Conservation (phyloP, 2,329 filamentous ascomycete genomes). For the Chaetomium strumarium region DNA sequence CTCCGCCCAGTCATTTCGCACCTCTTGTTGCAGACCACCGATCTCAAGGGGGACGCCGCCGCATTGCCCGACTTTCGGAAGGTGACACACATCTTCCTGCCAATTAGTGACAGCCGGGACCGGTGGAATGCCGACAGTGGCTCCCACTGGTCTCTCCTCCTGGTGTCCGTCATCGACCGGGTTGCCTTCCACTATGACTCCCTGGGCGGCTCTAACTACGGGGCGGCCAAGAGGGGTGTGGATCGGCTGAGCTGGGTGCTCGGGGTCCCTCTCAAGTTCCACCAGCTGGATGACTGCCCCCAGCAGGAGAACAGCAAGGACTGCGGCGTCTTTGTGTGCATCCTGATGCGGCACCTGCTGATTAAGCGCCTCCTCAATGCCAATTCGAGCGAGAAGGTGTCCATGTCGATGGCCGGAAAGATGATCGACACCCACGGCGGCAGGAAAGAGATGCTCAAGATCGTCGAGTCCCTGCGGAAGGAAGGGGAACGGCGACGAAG, state of each 20-base stretch:
- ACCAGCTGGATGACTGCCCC: constrained; percentile 77
- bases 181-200: constrained; percentile 97
- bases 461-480: constrained; percentile 79
- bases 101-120: constrained; percentile 83
- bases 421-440: constrained; percentile 74
- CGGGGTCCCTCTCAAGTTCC: constrained; percentile 61
- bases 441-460: constrained; percentile 83
- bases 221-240: constrained; percentile 65
- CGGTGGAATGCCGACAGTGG: constrained; percentile 77
- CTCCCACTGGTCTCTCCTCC: constrained; percentile 87
- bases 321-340: constrained; percentile 92
- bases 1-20: constrained; percentile 91
- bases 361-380: constrained; percentile 75
- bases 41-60: constrained; percentile 50
- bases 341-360: constrained; percentile 91
- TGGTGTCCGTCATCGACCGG: constrained; percentile 82
- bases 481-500: constrained; percentile 72
- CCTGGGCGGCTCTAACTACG: constrained; percentile 66
- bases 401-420: constrained; percentile 86
- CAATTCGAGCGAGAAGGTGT: constrained; percentile 77
- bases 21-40: constrained; percentile 71
- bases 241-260: constrained; percentile 66
- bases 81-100: constrained; percentile 90
- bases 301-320: constrained; percentile 90
- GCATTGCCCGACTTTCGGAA: constrained; percentile 75